A percentile compares a stretch with the other conserved stretches of the same genome.
These are phyloP conservation scores for Cenchrus americanus DNA, from an alignment of 176 grass and related monocot species.

Conservation along the genomic window DNA sequence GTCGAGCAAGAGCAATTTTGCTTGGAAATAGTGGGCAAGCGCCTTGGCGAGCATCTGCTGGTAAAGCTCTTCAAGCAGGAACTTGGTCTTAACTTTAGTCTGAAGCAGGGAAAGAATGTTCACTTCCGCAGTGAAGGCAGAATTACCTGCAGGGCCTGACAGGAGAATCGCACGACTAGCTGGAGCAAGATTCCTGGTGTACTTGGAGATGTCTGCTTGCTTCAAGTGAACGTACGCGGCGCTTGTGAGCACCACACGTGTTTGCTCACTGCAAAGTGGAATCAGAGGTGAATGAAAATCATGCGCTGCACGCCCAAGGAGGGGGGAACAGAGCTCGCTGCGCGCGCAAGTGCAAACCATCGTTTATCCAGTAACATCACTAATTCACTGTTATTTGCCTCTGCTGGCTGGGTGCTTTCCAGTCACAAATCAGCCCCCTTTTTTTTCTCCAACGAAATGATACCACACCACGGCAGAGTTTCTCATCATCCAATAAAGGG, in stretches of 20 bases:
- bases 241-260: conserved; percentile 86
- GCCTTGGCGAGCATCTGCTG: conserved; percentile 97
- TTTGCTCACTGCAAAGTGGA: conserved; percentile 73
- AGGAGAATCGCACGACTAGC: conserved; percentile 87
- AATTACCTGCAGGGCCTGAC: conserved; percentile 89
- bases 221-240: conserved; percentile 93
- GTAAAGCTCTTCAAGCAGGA: conserved; percentile 79
- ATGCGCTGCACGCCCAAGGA: not conserved
- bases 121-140: not conserved
- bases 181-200: conserved; percentile 91
- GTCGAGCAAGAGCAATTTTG: conserved; percentile 87
- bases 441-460: not conserved
- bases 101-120: not conserved
- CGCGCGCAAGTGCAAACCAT: not conserved
- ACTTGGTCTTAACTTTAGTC: conserved; percentile 44
- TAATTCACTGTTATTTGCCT: not conserved
- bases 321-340: not conserved
- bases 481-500: not conserved
- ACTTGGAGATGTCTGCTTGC: conserved; percentile 80
- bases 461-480: not conserved
- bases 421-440: not conserved
- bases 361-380: not conserved
- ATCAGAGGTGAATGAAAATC: not conserved
- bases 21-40: conserved; percentile 84
- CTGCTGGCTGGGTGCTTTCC: not conserved